A percentile compares a stretch with the other conserved stretches of the same genome.
Conservation (phyloP, 106 monocot genomes). For the Dendrobium catenatum region DNA sequence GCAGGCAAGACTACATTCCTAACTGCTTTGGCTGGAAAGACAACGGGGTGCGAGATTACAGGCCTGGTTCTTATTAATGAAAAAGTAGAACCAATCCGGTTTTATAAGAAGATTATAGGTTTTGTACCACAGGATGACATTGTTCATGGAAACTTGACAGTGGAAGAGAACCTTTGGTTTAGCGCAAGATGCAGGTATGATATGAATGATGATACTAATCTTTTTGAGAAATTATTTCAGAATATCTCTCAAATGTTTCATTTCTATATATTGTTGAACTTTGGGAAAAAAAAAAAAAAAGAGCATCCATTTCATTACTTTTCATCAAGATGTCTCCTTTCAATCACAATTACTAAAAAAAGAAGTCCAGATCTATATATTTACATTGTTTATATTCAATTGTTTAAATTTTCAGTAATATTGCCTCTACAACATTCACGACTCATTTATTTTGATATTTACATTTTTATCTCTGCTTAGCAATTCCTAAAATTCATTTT, state of each 20-base stretch:
- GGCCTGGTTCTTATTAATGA: conserved; percentile 90
- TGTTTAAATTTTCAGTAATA: too few species aligned
- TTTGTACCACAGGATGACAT: conserved; percentile 99
- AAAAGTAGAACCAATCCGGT: conserved; percentile 58
- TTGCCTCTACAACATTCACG: neutral
- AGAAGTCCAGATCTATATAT: too few species aligned
- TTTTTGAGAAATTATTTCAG: too few species aligned
- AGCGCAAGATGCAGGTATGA: conserved; percentile 93
- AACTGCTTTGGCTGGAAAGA: conserved; percentile 85
- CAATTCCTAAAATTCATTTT: neutral
- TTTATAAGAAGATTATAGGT: conserved; percentile 94
- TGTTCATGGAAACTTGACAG: conserved; percentile 96
- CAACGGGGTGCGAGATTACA: conserved; percentile 63
- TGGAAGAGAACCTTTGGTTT: conserved; percentile 99
- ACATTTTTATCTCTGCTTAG: neutral
- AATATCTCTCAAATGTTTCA: too few species aligned
- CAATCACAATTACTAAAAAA: too few species aligned
- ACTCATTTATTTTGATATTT: neutral
- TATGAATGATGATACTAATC: neutral
- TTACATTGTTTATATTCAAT: too few species aligned
- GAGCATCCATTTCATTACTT: neutral
- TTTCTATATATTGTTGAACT: too few species aligned
- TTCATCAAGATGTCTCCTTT: neutral
- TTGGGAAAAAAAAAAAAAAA: neutral
- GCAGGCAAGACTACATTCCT: conserved; percentile 96